These are phyloP conservation scores for Cladosporium sp. DNA, from an alignment of 2,329 filamentous ascomycete species.

Conservation along the genomic window DNA sequence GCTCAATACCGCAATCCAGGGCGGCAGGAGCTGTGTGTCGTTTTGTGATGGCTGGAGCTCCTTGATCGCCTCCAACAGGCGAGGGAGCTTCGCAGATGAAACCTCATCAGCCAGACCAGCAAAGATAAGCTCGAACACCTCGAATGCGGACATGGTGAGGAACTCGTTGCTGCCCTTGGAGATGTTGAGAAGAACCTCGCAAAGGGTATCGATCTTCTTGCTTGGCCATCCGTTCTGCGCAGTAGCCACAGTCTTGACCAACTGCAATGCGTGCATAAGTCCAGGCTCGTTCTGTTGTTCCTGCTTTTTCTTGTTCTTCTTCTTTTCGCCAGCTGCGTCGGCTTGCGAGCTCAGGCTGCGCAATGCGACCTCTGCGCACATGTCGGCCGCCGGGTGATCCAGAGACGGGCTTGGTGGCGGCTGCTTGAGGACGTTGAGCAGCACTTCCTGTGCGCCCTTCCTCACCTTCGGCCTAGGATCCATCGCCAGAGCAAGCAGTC, in stretches of 20 bases:
- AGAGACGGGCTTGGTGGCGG: conserved; percentile 88
- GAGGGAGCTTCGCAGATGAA: conserved; percentile 83
- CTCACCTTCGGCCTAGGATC: conserved; percentile 91
- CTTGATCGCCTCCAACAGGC: conserved; percentile 85
- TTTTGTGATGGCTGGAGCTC: conserved; percentile 89
- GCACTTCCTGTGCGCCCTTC: conserved; percentile 86
- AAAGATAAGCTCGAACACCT: conserved; percentile 97
- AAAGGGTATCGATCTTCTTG: conserved; percentile 89
- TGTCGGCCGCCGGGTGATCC: conserved; percentile 91
- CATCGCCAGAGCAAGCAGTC: conserved; percentile 78
- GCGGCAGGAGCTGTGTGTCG: conserved; percentile 89
- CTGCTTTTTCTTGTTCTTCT: conserved; percentile 56
- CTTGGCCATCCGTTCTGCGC: conserved; percentile 94
- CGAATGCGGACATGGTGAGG: conserved; percentile 93
- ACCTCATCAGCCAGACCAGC: conserved; percentile 85
- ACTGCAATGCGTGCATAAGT: conserved; percentile 86
- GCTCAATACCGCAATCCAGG: conserved; percentile 95
- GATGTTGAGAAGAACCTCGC: conserved; percentile 84
- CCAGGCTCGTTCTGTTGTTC: conserved; percentile 64
- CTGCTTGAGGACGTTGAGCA: conserved; percentile 78
- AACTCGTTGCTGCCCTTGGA: conserved; percentile 91
- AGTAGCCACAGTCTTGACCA: conserved; percentile 84
- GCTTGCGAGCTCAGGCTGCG: conserved; percentile 76
- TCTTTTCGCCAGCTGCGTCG: conserved; percentile 70
- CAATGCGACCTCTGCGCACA: conserved; percentile 91